phyloP scores from a whole-genome alignment of 78 protist genomes.

The Dictyostelium brefeldianum region DNA sequence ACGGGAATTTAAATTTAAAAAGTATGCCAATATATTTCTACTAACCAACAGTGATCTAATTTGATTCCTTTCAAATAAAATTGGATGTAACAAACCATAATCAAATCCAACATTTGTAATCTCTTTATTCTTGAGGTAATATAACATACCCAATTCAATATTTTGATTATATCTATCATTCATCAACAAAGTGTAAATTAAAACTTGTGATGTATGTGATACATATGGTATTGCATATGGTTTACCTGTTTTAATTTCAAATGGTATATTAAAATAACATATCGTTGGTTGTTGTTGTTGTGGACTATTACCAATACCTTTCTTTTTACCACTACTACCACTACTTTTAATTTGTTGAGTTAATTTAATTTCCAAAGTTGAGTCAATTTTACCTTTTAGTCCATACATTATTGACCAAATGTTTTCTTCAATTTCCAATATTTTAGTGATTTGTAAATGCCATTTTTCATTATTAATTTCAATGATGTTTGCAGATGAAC shows the following conservation, averaged over 20 bases:
- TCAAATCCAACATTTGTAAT: conserved; percentile 12
- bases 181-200: conserved; percentile 65
- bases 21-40: conserved; percentile 55
- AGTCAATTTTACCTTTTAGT: conserved; percentile 72
- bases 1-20: conserved; percentile 42
- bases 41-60: conserved; percentile 34
- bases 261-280: conserved; percentile 48
- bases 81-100: conserved; percentile 64
- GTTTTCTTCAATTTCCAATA: conserved; percentile 73
- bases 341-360: neutral
- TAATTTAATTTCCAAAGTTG: conserved; percentile 61
- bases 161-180: conserved; percentile 76
- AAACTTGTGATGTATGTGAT: conserved; percentile 58
- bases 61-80: conserved; percentile 41
- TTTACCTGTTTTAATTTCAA: conserved; percentile 74
- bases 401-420: conserved; percentile 82
- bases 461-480: conserved; percentile 43
- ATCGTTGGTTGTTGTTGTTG: neutral
- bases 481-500: neutral
- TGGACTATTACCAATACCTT: neutral
- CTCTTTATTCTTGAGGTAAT: conserved; percentile 43
- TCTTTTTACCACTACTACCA: neutral
- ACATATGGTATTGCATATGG: conserved; percentile 35
- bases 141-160: conserved; percentile 54
- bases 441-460: conserved; percentile 26